Base-by-base conservation (phyloP, 441 rosid species). In the Arabidopsis lyrata region DNA sequence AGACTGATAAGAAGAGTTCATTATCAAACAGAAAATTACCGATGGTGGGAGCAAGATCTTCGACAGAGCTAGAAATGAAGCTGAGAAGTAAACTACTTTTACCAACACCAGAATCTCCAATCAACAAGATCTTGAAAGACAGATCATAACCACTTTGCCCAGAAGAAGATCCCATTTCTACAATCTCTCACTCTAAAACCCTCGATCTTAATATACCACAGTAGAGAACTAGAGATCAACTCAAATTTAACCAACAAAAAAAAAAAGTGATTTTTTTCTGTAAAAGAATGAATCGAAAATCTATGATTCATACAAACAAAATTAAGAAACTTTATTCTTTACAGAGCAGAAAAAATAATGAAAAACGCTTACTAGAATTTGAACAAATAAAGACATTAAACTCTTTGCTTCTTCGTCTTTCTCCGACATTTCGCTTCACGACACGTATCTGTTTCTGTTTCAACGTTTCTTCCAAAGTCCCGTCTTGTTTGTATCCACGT, bases 61-160 rank as follows among this genome's bases (percentile, higher is more conserved):
- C 87, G 5, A 77, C 67, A 35, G 88, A 72, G 52, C 56, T 70
- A 57, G 92, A 86, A 72, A 87, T 87, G 86, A 86, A 87, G 79
- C 87, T 86, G 36, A 86, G 82, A 76, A 86, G 90, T 58, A 87
- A 82, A 41, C 90, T 84, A 62, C 92, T 87, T 76, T 62, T 62
- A 62, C 67, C 79, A 63, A 87, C 90, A 48, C 81, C 82, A 6
- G 92, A 86, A 69, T 86, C 92, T 6, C 92, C 92, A 60, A 87
- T 86, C 82, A 87, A 79, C 85, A 87, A 68, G 83, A 87, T 86
- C 86, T 87, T 87, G 77, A 87, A 87, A 8, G 92, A 87, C 27
- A 86, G 85, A 75, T 87, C 90, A 27, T 73, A 74, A 13, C 81
- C 83, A 45, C 83, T 80, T 63, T 79, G 81, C 53, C 80, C 86